Evolutionary conservation across 345 rosid genomes (phyloP).

Genomic region (Eucalyptus viminalis): DNA sequence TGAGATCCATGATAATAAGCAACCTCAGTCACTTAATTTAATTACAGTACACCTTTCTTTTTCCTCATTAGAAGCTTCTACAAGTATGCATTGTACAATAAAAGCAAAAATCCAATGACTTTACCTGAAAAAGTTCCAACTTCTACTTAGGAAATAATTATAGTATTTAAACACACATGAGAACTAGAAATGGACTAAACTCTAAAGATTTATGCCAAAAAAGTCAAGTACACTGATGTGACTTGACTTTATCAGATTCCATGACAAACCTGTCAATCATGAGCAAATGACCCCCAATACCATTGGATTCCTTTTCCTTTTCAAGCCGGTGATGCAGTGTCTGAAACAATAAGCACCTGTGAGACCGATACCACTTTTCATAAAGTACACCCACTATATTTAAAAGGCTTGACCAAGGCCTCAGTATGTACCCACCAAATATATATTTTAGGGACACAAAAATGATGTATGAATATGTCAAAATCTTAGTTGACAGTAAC

Average conservation of each 20-base stretch:
- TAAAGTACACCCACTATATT: background rate
- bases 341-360: conserved; percentile 11
- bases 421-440: background rate
- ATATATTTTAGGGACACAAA: background rate
- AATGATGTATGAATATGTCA: background rate
- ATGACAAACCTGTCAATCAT: conserved; percentile 69
- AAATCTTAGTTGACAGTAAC: background rate
- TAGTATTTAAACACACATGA: background rate
- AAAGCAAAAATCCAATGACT: background rate
- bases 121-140: background rate
- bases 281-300: conserved; percentile 29
- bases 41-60: background rate
- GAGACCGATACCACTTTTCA: background rate
- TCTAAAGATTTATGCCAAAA: background rate
- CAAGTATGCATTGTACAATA: background rate
- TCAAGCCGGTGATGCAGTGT: conserved; percentile 42
- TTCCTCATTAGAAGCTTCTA: background rate
- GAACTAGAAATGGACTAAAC: background rate
- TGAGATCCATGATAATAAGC: background rate
- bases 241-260: background rate
- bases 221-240: background rate
- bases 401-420: background rate
- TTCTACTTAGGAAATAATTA: background rate
- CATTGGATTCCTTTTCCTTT: conserved; percentile 29
- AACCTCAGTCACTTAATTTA: background rate